These are phyloP conservation scores for Amanita molliuscula DNA, from an alignment of 768 basidiomycete species.

Conservation along the genomic window DNA sequence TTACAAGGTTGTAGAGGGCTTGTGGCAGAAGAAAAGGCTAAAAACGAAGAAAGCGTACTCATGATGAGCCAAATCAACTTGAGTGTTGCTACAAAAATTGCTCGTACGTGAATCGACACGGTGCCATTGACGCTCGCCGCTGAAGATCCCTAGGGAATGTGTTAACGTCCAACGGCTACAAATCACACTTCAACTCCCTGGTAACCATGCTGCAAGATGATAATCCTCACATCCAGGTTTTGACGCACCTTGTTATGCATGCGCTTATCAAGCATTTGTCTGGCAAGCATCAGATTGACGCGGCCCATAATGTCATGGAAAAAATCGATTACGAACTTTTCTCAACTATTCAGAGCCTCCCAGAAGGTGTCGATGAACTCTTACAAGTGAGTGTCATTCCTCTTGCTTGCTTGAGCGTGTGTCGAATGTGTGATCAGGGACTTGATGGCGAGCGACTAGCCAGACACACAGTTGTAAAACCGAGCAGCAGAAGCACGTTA, in stretches of 20 bases:
- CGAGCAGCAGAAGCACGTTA: constrained; percentile 44
- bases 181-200: constrained; percentile 35
- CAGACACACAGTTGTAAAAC: constrained; percentile 45
- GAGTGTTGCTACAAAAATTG: constrained; percentile 48
- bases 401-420: not conserved
- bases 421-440: constrained; percentile 23
- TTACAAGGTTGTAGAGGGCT: constrained; percentile 44
- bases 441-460: constrained; percentile 34
- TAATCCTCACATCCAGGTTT: constrained; percentile 39
- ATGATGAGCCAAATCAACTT: constrained; percentile 44
- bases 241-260: constrained; percentile 57
- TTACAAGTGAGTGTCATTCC: constrained; percentile 19
- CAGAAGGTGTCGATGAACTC: constrained; percentile 17
- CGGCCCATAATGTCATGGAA: constrained; percentile 37
- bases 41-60: constrained; percentile 18
- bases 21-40: constrained; percentile 24
- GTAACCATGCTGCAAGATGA: constrained; percentile 39
- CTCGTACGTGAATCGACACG: constrained; percentile 33
- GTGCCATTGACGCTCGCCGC: constrained; percentile 1
- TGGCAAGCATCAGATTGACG: constrained; percentile 47
- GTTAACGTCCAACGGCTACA: constrained; percentile 34
- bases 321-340: constrained; percentile 36
- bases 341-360: constrained; percentile 32
- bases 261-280: constrained; percentile 45
- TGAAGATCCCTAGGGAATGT: constrained; percentile 47